Evolutionary conservation across 2,329 filamentous ascomycete genomes (phyloP).

Genomic region (Cercospora beticola): DNA sequence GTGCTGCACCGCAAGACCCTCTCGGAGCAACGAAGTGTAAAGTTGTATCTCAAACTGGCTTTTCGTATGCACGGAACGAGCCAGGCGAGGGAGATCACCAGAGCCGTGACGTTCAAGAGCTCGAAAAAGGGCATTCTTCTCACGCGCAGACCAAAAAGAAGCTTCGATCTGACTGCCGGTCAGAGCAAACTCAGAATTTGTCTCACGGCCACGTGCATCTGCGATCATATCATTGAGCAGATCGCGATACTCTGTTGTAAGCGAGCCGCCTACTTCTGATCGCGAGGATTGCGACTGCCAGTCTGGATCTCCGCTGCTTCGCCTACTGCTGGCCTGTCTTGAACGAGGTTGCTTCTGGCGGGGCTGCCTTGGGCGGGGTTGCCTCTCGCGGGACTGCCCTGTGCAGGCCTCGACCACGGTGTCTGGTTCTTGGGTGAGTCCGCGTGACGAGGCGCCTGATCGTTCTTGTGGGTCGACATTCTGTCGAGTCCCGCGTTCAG

Average conservation of each 20-base stretch:
- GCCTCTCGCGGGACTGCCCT: not conserved
- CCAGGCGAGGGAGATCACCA: slow-evolving; percentile 62
- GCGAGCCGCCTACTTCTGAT: slow-evolving; percentile 8
- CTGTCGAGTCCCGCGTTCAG: slow-evolving; percentile 15
- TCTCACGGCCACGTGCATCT: slow-evolving; percentile 37
- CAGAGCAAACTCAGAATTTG: slow-evolving; percentile 1
- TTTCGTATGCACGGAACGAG: slow-evolving; percentile 66
- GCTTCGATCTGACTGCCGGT: slow-evolving; percentile 63
- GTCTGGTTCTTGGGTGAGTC: slow-evolving; percentile 19
- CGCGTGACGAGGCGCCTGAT: slow-evolving; percentile 14
- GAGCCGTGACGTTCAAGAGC: slow-evolving; percentile 64
- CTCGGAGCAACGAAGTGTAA: slow-evolving; percentile 64
- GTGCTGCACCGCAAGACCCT: slow-evolving; percentile 44
- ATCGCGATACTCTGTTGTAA: slow-evolving; percentile 43
- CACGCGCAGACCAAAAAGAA: slow-evolving; percentile 66
- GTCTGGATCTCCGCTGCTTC: slow-evolving; percentile 13
- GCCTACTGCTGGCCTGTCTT: slow-evolving; percentile 12
- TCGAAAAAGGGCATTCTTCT: slow-evolving; percentile 71
- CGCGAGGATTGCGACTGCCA: slow-evolving; percentile 12
- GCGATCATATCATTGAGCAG: slow-evolving; percentile 59
- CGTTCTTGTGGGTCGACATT: slow-evolving; percentile 11
- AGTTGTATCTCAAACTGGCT: slow-evolving; percentile 70
- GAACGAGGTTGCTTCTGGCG: slow-evolving; percentile 7
- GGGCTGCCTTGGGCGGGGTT: slow-evolving; percentile 13
- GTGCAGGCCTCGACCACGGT: slow-evolving; percentile 9